A percentile compares a stretch with the other conserved stretches of the same genome.
phyloP scores from a whole-genome alignment of 1,139 yeast species.

The Magnusiomyces sp. region DNA sequence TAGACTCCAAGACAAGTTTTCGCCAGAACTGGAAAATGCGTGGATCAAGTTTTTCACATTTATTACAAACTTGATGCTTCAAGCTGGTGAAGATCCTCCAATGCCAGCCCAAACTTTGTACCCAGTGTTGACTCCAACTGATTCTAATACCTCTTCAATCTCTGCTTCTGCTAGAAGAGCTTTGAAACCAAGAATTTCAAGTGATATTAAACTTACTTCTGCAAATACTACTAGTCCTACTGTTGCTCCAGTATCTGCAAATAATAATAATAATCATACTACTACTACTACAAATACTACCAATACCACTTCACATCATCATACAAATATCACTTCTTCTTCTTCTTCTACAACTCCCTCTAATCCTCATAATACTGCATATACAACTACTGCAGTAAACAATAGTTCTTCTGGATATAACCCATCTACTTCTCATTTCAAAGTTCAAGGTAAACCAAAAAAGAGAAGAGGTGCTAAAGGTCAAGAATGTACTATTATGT shows the following conservation, averaged over 20 bases:
- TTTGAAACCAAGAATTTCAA: constrained; percentile 13
- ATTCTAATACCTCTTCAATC: constrained; percentile 11
- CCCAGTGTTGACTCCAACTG: constrained; percentile 15
- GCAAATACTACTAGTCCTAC: constrained; percentile 2
- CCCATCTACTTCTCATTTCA: constrained; percentile 17
- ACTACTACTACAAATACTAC: constrained; percentile 5
- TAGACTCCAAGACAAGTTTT: constrained; percentile 45
- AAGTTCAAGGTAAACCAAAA: constrained; percentile 9
- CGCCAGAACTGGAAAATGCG: constrained; percentile 46
- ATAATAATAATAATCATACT: constrained; percentile 3
- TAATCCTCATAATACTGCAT: not conserved
- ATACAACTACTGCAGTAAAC: not conserved
- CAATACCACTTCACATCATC: constrained; percentile 7
- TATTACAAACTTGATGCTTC: constrained; percentile 56
- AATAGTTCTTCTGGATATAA: constrained; percentile 12
- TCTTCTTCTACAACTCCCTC: not conserved
- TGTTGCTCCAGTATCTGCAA: constrained; percentile 1
- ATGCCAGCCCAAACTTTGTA: constrained; percentile 21
- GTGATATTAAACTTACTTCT: not conserved
- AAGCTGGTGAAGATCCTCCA: constrained; percentile 57
- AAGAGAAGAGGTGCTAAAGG: constrained; percentile 15
- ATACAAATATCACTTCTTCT: not conserved
- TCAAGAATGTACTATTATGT: constrained; percentile 19
- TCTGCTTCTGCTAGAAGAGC: constrained; percentile 15
- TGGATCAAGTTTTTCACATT: constrained; percentile 54